Percentiles rank a stretch among this genome's conserved stretches.
phyloP scores from a whole-genome alignment of 495 filamentous ascomycete genomes.

The Acidomyces sp. region DNA sequence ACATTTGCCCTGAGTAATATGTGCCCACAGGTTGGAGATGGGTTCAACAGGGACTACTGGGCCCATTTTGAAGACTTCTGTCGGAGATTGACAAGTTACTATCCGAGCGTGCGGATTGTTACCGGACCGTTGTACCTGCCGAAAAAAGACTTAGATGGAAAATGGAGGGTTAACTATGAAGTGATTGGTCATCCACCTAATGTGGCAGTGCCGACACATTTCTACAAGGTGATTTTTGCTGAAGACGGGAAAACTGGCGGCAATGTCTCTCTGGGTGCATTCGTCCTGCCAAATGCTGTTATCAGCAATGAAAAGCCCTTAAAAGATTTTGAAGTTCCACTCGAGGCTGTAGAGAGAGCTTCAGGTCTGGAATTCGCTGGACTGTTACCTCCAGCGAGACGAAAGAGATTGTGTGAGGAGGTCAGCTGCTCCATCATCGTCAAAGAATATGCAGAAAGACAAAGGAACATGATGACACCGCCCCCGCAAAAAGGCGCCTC shows the following conservation, averaged over 20 bases:
- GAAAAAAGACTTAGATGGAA: constrained; percentile 64
- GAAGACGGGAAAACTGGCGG: constrained; percentile 64
- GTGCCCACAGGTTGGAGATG: constrained; percentile 94
- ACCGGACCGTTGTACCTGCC: constrained; percentile 92
- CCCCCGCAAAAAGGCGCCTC: constrained; percentile 7
- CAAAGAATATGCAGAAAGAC: constrained; percentile 53
- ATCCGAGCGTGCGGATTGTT: constrained; percentile 79
- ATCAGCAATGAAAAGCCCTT: constrained; percentile 78
- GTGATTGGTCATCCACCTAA: constrained; percentile 93
- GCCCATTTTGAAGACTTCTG: constrained; percentile 97
- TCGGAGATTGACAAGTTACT: constrained; percentile 61
- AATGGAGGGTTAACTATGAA: constrained; percentile 92
- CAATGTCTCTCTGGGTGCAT: constrained; percentile 80
- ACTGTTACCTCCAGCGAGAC: constrained; percentile 56
- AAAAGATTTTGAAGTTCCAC: constrained; percentile 80
- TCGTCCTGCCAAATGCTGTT: constrained; percentile 85
- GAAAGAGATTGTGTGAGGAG: constrained; percentile 76
- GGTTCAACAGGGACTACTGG: constrained; percentile 99
- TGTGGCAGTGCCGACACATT: constrained; percentile 92
- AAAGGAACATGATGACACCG: constrained; percentile 33
- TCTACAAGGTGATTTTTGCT: constrained; percentile 96
- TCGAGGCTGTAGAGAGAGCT: constrained; percentile 84
- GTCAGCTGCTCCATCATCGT: constrained; percentile 66
- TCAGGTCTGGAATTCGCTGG: constrained; percentile 81
- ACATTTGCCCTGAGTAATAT: constrained; percentile 91